Evolutionary conservation across 2,329 filamentous ascomycete species (phyloP).

Genomic region (Fusarium solani-melongenae): DNA sequence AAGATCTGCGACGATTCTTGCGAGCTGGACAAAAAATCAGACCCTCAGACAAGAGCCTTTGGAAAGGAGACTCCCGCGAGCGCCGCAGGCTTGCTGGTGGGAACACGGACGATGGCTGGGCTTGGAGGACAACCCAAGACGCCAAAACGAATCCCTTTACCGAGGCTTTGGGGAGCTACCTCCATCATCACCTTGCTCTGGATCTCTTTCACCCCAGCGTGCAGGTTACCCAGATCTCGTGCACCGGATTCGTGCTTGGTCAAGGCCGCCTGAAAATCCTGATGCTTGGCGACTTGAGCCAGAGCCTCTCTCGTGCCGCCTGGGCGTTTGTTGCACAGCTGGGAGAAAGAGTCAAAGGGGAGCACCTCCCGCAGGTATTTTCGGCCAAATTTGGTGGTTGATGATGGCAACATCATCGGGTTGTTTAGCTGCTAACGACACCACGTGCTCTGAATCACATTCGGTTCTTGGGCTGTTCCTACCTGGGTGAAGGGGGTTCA

Average conservation of each 20-base stretch:
- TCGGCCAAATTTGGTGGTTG: constrained; percentile 26
- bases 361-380: constrained; percentile 41
- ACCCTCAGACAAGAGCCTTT: constrained; percentile 24
- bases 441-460: not conserved
- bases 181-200: constrained; percentile 64
- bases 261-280: constrained; percentile 64
- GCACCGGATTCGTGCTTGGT: constrained; percentile 65
- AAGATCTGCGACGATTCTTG: constrained; percentile 60
- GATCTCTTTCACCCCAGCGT: constrained; percentile 68
- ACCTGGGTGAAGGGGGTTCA: too few species aligned
- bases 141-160: constrained; percentile 55
- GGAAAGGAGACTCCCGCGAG: constrained; percentile 50
- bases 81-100: constrained; percentile 60
- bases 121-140: constrained; percentile 53
- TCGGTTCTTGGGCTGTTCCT: not conserved
- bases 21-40: constrained; percentile 49
- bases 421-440: not conserved
- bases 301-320: constrained; percentile 47
- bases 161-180: constrained; percentile 60
- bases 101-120: constrained; percentile 64
- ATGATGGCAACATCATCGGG: not conserved
- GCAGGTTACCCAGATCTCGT: constrained; percentile 63
- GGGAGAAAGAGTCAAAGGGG: constrained; percentile 48
- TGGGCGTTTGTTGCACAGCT: constrained; percentile 53
- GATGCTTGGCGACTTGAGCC: constrained; percentile 44